Base-by-base conservation (phyloP, 23 red algal genomes). In the Gracilaria caudata region DNA sequence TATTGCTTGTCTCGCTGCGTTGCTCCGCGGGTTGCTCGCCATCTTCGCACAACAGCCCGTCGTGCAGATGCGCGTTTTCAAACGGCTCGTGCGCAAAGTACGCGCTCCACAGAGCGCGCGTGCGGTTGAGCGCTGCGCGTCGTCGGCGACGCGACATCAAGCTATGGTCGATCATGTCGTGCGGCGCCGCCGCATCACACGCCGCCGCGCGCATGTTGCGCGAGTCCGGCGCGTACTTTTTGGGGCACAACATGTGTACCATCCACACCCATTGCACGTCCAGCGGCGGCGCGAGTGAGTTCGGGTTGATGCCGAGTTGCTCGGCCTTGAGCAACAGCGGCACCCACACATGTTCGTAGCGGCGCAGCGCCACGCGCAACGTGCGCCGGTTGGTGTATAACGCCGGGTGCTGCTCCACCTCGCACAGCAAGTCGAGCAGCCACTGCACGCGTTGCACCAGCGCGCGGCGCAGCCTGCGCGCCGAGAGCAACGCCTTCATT, bases 231-330 rank as follows among this genome's bases (percentile, higher is more conserved):
- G 38, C 25, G 37, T 84, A 84, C 63, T 84, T 84, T 5, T 21
- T 54, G 2, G 80, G 80, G 58, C 80, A 84, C 38, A 84, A 63
- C 61, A 84, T 70, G 43, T 84, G 80, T 9, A 64, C 57, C 37
- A 72, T 68, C 80, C 80, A 84, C 38, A 84, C 80, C 80, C 80
- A 84, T 65, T 84, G 59, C 41, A 84, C 61, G 29, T 84, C 80
- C 23, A 84, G 13, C 1, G 80, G 80, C 19, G 80, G 60, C 13
- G 63, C 80, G 7, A 84, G 38, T 2, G 13, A 5, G 34, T 9
- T 11, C 10, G 32, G 1, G 20, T 39, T 6, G 1, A 71, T 6
- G 4, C 35, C 65, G 19, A 41, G 37, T 20, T 1, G 4, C 32
- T 4, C 4, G 19, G 65, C 65, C 65, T 41, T n/a, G 16, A 39